Base-by-base conservation (phyloP, 345 rosid genomes). In the Bruguiera gymnorhiza region DNA sequence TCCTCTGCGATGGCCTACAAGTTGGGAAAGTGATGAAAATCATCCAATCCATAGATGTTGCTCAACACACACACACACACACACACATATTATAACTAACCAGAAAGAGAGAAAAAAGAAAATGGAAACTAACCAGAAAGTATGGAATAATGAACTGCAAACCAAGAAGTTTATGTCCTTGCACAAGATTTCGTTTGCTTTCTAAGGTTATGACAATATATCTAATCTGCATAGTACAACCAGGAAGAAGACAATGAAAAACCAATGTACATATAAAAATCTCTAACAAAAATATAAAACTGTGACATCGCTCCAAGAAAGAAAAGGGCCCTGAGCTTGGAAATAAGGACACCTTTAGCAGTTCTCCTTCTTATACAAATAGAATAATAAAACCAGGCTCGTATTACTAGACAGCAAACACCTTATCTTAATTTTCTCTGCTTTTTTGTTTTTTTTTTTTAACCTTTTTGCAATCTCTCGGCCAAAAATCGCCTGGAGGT, bases 201-300 rank as follows among this genome's bases (percentile, higher is more conserved):
- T 30, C 55, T 74, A 21, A 54, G 58, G 29, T n/a, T 24, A 60
- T n/a, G 23, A n/a, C 27, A 68, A 55, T 70, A 56, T 15, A 72
- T 65, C 31, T 27, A 37, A 70, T 63, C 83, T 79, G 83, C 75
- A 79, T 58, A 39, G 68, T 24, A 65, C 31, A 75, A 59, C 31
- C 68, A 60, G 54, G 32, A 67, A 70, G n/a, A 67, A 70, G n/a
- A n/a, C 50, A 29, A 51, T 6, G 23, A 21, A 65, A 53, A 5
- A 34, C 52, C 11, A 70, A 48, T n/a, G 37, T 31, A 8, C 60
- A 18, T 19, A 71, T 50, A 67, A 4, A 6, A 30, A 26, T 23
- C 20, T 3, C 21, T 46, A 8, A 60, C 10, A 29, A 48, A 31
- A 61, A 48, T 27, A 26, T 32, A n/a, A 43, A 29, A 53, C 66